Percentiles rank a stretch among this genome's conserved stretches.
Evolutionary conservation across 495 filamentous ascomycete species (phyloP).

Genomic region (Hypoxylon trugodes): DNA sequence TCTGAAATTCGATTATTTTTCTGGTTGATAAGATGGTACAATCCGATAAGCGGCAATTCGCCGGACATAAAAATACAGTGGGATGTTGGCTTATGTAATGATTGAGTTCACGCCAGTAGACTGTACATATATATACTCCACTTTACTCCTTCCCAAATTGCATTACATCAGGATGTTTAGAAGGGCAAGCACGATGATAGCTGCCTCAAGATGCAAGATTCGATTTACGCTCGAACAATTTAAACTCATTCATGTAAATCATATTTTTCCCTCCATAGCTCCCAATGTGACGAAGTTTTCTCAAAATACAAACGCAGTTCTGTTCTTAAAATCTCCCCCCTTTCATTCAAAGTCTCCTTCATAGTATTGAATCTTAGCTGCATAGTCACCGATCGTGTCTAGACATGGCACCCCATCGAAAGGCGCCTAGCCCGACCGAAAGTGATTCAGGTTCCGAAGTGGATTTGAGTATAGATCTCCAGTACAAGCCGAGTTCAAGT

Average conservation of each 20-base stretch:
- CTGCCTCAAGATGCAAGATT: neutral
- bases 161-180: neutral
- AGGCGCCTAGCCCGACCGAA: constrained; percentile 26
- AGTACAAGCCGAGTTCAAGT: constrained; percentile 12
- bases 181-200: constrained; percentile 13
- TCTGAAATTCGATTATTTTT: constrained; percentile 26
- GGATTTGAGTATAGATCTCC: constrained; percentile 7
- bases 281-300: too few species aligned
- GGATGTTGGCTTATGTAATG: neutral
- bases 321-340: too few species aligned
- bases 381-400: neutral
- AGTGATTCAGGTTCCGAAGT: constrained; percentile 25
- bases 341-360: neutral
- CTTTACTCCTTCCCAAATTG: neutral
- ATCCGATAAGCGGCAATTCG: constrained; percentile 7
- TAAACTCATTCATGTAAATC: neutral
- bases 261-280: neutral
- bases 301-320: too few species aligned
- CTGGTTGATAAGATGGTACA: constrained; percentile 17
- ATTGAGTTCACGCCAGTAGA: too few species aligned
- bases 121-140: too few species aligned
- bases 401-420: constrained; percentile 25
- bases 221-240: neutral
- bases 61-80: neutral
- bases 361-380: neutral